These are phyloP conservation scores for Aureobasidium namibiae DNA, from an alignment of 2,329 filamentous ascomycete genomes.

Conservation along the genomic window DNA sequence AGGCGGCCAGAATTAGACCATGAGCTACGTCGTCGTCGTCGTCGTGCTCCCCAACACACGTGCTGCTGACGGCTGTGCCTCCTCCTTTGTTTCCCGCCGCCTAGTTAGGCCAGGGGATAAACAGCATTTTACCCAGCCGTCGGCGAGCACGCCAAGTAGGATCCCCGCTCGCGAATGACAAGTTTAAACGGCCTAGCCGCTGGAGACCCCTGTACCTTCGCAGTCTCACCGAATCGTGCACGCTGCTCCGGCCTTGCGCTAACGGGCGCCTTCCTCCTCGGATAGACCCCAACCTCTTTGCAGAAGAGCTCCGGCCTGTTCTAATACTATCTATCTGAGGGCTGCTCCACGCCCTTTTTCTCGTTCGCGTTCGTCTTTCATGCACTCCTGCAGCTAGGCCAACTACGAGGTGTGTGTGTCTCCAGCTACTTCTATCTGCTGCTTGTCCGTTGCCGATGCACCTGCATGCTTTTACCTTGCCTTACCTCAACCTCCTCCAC, in stretches of 20 bases:
- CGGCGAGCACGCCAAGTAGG: slow-evolving; percentile 9
- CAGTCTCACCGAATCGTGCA: slow-evolving; percentile 13
- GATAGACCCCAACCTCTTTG: slow-evolving; percentile 15
- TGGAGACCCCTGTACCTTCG: slow-evolving; percentile 8
- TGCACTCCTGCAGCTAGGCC: slow-evolving; percentile 15
- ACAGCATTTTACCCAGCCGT: slow-evolving; percentile 13
- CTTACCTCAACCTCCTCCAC: slow-evolving; percentile 11
- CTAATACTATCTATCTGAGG: slow-evolving; percentile 14
- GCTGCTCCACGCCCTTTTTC: slow-evolving; percentile 14
- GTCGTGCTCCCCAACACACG: neutral
- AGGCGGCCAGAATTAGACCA: slow-evolving; percentile 7
- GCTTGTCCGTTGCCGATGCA: slow-evolving; percentile 13
- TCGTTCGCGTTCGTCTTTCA: slow-evolving; percentile 13
- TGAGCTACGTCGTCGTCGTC: neutral
- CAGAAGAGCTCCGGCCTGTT: slow-evolving; percentile 9
- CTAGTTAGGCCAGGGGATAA: slow-evolving; percentile 12
- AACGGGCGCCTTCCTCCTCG: slow-evolving; percentile 14
- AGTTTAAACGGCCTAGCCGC: slow-evolving; percentile 14
- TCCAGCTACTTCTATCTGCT: slow-evolving; percentile 14
- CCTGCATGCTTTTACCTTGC: slow-evolving; percentile 12
- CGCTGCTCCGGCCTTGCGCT: slow-evolving; percentile 14
- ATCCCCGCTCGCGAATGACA: slow-evolving; percentile 12
- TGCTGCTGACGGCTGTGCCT: slow-evolving; percentile 12
- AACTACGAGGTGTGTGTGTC: slow-evolving; percentile 15
- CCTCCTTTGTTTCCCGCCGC: slow-evolving; percentile 8